phyloP scores from a whole-genome alignment of 805 yeast species.

The Candida boleticola region DNA sequence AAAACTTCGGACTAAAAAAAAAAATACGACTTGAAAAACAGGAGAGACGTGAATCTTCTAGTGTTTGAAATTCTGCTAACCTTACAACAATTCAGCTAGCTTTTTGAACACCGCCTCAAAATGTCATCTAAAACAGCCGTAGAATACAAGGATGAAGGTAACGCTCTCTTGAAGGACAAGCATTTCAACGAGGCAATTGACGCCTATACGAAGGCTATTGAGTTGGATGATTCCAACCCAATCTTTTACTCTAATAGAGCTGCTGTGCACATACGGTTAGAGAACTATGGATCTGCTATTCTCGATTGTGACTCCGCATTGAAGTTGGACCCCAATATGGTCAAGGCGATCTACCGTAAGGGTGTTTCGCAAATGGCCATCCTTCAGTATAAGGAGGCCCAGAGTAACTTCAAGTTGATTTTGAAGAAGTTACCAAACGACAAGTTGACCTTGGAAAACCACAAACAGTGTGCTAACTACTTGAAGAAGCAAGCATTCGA shows the following conservation, averaged over 20 bases:
- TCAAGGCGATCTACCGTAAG: constrained; percentile 83
- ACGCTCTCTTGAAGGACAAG: constrained; percentile 64
- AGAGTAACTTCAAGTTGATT: constrained; percentile 63
- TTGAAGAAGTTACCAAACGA: constrained; percentile 66
- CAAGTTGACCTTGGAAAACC: constrained; percentile 58
- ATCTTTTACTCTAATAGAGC: constrained; percentile 84
- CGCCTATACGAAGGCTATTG: constrained; percentile 73
- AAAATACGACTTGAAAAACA: too few species aligned
- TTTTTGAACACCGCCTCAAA: too few species aligned
- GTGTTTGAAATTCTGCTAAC: too few species aligned
- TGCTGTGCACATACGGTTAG: constrained; percentile 81
- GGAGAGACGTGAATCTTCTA: too few species aligned
- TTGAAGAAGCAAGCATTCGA: constrained; percentile 78
- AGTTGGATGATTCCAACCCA: constrained; percentile 54
- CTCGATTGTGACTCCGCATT: constrained; percentile 75
- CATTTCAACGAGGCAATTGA: constrained; percentile 64
- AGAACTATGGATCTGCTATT: constrained; percentile 82
- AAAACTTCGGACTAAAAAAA: too few species aligned
- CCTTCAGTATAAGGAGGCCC: constrained; percentile 71
- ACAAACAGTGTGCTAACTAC: constrained; percentile 60
- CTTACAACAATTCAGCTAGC: too few species aligned
- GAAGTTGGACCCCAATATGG: constrained; percentile 58
- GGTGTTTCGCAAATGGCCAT: constrained; percentile 81
- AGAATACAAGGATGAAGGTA: constrained; percentile 67
- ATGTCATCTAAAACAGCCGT: constrained; percentile 41